Evolutionary conservation across 2,329 filamentous ascomycete species (phyloP), one percentile per base, ranked within the genome.

Genomic region (Tolypocladium sp.): DNA sequence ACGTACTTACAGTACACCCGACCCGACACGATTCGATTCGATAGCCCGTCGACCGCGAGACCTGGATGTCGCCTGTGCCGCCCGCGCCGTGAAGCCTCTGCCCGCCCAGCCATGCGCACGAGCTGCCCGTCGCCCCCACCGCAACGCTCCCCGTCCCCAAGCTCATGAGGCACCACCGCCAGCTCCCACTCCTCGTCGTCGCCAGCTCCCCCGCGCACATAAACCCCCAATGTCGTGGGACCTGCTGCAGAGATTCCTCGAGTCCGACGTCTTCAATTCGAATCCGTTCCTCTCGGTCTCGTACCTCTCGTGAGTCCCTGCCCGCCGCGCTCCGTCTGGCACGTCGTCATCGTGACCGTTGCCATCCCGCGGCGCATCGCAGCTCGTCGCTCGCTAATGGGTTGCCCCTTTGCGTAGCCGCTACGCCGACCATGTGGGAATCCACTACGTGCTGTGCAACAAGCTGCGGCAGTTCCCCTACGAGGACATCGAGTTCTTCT

Each of bases 201-300:
- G 59, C 59, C 57, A 58, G 57, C 51, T 35, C 38, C 38, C 44
- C 42, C 44, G 42, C 58, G 25, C 49, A 7, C 49, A 10, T 13
- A 52, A 44, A 40, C 37, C 38, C 51, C 59, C 68, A 79, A 88
- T 87, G 86, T 89, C 86, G 79, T 93, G 90, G 90, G 89, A 92
- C 80, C 82, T 94, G 79, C 83, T 94, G 73, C 89, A 91, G 81
- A 86, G 90, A 76, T 92, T 93, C 84, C 86, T 94, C 80, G 90
- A 93, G 83, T 92, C 89, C 79, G 90, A 94, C 81, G 89, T 94
- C 80, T 94, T 94, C 82, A 93, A 92, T 80, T 88, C 90, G 77
- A 88, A 93, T 77, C 90, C 91, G 64, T 93, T 92, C 75, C 86
- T 94, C 74, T 89, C 90, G 62, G 90, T 94, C 72, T 91, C 90